phyloP scores from a whole-genome alignment of 1,284 basidiomycete genomes.

The Ustilago hordei region DNA sequence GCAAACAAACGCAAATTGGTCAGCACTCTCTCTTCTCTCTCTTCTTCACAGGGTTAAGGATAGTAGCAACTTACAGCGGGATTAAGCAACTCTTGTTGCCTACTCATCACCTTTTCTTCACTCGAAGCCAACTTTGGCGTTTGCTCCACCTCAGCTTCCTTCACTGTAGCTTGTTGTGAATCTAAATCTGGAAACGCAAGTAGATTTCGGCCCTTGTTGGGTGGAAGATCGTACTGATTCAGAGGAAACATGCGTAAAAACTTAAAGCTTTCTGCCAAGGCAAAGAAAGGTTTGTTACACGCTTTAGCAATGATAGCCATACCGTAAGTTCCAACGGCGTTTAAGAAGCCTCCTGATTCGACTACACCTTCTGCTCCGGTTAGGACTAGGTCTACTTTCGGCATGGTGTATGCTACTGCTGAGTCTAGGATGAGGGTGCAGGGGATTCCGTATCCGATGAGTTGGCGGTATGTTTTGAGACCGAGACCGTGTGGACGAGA shows the following conservation, averaged over 20 bases:
- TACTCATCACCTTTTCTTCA: slow-evolving; percentile 44
- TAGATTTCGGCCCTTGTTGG: slow-evolving; percentile 15
- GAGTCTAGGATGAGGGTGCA: slow-evolving; percentile 95
- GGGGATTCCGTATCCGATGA: slow-evolving; percentile 82
- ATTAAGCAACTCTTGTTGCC: slow-evolving; percentile 59
- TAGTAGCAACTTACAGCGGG: slow-evolving; percentile 47
- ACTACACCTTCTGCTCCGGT: slow-evolving; percentile 98
- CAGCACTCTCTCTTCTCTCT: background rate
- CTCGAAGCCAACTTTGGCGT: slow-evolving; percentile 14
- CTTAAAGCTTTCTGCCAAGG: slow-evolving; percentile 94
- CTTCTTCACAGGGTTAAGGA: background rate
- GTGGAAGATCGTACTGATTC: slow-evolving; percentile 93
- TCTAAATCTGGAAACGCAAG: slow-evolving; percentile 51
- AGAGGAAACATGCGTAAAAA: slow-evolving; percentile 96
- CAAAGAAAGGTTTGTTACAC: slow-evolving; percentile 94
- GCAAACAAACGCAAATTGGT: background rate
- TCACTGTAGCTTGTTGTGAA: background rate
- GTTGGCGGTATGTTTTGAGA: slow-evolving; percentile 59
- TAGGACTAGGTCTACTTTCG: slow-evolving; percentile 91
- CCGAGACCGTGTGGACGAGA: slow-evolving; percentile 82
- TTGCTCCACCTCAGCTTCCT: background rate
- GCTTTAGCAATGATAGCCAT: slow-evolving; percentile 96
- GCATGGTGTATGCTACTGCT: slow-evolving; percentile 96
- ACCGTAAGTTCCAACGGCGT: slow-evolving; percentile 89
- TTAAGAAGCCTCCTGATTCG: slow-evolving; percentile 78